These are phyloP conservation scores for Pestalotiopsis sp. DNA, from an alignment of 2,329 filamentous ascomycete genomes.

Conservation along the genomic window DNA sequence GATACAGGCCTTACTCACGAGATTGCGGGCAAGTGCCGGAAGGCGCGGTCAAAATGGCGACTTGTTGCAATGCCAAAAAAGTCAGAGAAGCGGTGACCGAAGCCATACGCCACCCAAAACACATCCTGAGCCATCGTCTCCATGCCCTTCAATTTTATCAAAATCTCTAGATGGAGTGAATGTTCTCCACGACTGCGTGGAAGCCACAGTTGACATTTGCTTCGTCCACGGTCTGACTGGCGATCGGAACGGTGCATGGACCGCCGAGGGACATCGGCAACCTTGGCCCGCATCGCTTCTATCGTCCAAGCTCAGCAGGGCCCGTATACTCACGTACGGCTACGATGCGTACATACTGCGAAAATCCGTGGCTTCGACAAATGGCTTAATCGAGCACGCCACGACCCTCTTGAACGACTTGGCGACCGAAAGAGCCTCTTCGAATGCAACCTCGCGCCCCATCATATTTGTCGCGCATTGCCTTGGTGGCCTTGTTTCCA, in stretches of 20 bases:
- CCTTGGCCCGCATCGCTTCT: slow-evolving; percentile 37
- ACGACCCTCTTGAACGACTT: slow-evolving; percentile 30
- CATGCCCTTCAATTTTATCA: too few species aligned
- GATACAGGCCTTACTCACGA: too few species aligned
- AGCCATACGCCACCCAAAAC: too few species aligned
- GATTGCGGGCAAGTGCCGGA: too few species aligned
- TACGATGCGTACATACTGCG: slow-evolving; percentile 36
- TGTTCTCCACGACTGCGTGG: not conserved
- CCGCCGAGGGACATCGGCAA: slow-evolving; percentile 21
- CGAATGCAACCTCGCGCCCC: slow-evolving; percentile 22
- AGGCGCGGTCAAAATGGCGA: too few species aligned
- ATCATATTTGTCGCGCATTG: slow-evolving; percentile 39
- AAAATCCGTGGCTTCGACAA: slow-evolving; percentile 19
- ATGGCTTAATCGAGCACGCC: slow-evolving; percentile 30
- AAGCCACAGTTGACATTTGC: not conserved
- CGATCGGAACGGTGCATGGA: slow-evolving; percentile 39
- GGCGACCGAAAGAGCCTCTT: slow-evolving; percentile 19
- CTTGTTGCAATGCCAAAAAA: too few species aligned
- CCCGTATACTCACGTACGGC: slow-evolving; percentile 39
- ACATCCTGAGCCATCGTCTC: too few species aligned
- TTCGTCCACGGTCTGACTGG: slow-evolving; percentile 43
- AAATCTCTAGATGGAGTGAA: not conserved
- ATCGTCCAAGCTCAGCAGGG: slow-evolving; percentile 25
- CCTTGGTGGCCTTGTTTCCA: slow-evolving; percentile 39
- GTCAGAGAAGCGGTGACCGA: too few species aligned